Evolutionary conservation across 164 flowering plant genomes (phyloP).

Genomic region (Amborella trichopoda): DNA sequence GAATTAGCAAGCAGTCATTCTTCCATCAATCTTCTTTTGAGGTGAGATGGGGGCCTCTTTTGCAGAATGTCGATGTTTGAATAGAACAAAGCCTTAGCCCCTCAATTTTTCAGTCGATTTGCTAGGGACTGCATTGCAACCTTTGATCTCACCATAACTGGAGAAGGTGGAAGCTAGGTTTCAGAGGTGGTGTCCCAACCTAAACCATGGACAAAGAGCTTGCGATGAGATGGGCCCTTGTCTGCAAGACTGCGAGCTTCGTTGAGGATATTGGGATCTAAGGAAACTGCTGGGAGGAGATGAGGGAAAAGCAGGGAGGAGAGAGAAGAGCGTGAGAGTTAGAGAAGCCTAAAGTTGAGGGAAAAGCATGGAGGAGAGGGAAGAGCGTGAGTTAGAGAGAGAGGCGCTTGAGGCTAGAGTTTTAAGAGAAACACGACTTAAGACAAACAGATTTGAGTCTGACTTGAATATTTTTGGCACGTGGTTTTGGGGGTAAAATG

Average conservation of each 20-base stretch:
- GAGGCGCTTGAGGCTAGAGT: too few relatives aligned
- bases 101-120: constrained; percentile 31
- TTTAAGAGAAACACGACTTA: too few relatives aligned
- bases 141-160: constrained; percentile 36
- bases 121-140: constrained; percentile 31
- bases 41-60: constrained; percentile 30
- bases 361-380: too few relatives aligned
- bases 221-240: constrained; percentile 36
- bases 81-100: constrained; percentile 46
- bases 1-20: too few relatives aligned
- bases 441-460: too few relatives aligned
- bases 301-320: too few relatives aligned
- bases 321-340: too few relatives aligned
- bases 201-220: constrained; percentile 51
- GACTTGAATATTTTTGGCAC: too few relatives aligned
- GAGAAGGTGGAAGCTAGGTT: constrained; percentile 18
- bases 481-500: too few relatives aligned
- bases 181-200: constrained; percentile 42
- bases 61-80: constrained; percentile 24
- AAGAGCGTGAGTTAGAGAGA: too few relatives aligned
- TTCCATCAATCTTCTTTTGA: constrained; percentile 35
- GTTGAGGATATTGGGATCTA: constrained; percentile 11
- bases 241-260: constrained; percentile 26
- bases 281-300: too few relatives aligned
- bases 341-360: too few relatives aligned